Conservation (phyloP, 176 grass and related monocot species). For the Musa acuminata region DNA sequence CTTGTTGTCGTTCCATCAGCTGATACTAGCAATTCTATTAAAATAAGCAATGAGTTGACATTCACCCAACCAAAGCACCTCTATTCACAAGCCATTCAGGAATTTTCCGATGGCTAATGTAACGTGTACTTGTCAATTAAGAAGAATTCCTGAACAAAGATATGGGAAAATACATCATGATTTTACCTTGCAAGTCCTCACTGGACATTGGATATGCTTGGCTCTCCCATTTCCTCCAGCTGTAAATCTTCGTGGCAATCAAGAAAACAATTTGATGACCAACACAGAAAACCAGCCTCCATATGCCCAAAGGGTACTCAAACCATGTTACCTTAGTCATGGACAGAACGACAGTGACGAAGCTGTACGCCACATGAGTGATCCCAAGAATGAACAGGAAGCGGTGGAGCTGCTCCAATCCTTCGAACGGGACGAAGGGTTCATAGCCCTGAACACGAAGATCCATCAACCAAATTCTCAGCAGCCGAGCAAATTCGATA, state of each 20-base stretch:
- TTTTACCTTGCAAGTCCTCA: conserved; percentile 78
- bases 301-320: neutral
- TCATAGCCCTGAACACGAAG: conserved; percentile 62
- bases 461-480: conserved; percentile 8
- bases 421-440: conserved; percentile 84
- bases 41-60: neutral
- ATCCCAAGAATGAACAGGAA: conserved; percentile 92
- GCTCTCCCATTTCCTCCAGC: conserved; percentile 93
- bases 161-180: neutral
- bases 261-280: neutral
- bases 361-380: conserved; percentile 86
- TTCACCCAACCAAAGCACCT: neutral
- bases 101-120: neutral
- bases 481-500: neutral
- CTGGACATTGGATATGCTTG: conserved; percentile 40
- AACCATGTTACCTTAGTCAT: conserved; percentile 66
- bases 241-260: conserved; percentile 58
- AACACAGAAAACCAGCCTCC: neutral
- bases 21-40: neutral
- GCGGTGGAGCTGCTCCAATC: conserved; percentile 79
- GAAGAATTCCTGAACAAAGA: neutral
- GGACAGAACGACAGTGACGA: conserved; percentile 77
- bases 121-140: neutral
- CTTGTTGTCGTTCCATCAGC: no score
- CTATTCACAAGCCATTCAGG: neutral